Evolutionary conservation across 345 rosid genomes (phyloP), one percentile per base, ranked within the genome.

Genomic region (rapeseed (Brassica napus)): DNA sequence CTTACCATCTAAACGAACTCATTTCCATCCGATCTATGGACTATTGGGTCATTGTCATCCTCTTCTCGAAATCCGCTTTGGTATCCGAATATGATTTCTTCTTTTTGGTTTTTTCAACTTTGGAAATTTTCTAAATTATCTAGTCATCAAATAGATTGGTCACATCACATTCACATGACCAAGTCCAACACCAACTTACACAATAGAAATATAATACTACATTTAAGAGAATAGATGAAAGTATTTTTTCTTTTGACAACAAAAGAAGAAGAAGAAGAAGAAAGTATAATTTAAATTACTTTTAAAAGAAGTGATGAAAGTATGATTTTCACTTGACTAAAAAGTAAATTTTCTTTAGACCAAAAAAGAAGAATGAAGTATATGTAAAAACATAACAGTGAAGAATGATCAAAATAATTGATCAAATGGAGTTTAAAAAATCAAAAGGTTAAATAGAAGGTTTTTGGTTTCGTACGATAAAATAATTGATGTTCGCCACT

Each of bases 401-500:
- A 49, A 14, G 57, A 52, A 52, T 52, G 71, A 28, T 55, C 59
- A 37, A 49, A 34, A 26, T 39, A 55, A 24, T 55, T 49, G 72
- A 71, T 72, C 49, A 65, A 18, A 35, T 54, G 4, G 28, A 57
- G 65, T 61, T 12, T 26, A 61, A 61, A 28, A 5, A 26, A 14
- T 18, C 24, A 37, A 32, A 26, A 55, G 72, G 77, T 65, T 55
- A 57, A 39, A 52, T 42, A 8, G 16, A 72, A 78, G 21, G 21
- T 2, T 70, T 77, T 78, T 78, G 77, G 77, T 57, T 55, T 64
- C 37, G 72, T 78, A 78, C 68, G 65, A 72, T 72, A 55, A 78
- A 71, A 78, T 64, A 65, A 44, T 78, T 78, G 61, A 78, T 78
- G 77, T 78, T 72, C 6, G 49, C 82, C 73, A 78, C 73, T 59